A percentile compares a stretch with the other conserved stretches of the same genome.
Evolutionary conservation across 805 yeast genomes (phyloP).

Genomic region (Barnettozyma siamensis): DNA sequence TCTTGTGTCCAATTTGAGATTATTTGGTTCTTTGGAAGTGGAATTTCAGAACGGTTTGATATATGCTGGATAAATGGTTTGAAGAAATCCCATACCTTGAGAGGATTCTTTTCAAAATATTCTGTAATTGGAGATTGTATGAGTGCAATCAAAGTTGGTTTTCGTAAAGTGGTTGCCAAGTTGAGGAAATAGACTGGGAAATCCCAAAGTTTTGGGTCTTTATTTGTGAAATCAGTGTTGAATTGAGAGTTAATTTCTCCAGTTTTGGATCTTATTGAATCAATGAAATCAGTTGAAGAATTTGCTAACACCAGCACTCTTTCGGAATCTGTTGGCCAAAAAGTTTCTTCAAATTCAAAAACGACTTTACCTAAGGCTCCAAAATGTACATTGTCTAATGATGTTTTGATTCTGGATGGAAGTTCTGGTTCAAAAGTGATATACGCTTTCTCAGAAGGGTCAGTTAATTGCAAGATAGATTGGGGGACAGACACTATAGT

Average conservation of each 20-base stretch:
- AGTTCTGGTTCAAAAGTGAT: constrained; percentile 53
- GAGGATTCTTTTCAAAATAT: constrained; percentile 44
- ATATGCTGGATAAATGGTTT: constrained; percentile 34
- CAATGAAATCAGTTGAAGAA: constrained; percentile 23
- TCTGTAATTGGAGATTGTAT: constrained; percentile 72
- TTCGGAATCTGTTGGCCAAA: constrained; percentile 56
- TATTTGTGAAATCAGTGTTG: not conserved
- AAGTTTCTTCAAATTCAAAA: constrained; percentile 55
- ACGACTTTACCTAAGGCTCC: constrained; percentile 72
- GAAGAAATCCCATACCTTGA: constrained; percentile 50
- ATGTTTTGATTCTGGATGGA: constrained; percentile 37
- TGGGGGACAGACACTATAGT: constrained; percentile 74
- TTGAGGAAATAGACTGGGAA: constrained; percentile 62
- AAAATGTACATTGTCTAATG: constrained; percentile 46
- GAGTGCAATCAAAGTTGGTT: constrained; percentile 55
- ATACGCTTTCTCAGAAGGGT: constrained; percentile 32
- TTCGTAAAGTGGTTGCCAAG: constrained; percentile 40
- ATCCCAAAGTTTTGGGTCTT: constrained; percentile 41
- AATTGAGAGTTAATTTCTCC: not conserved
- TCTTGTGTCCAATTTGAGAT: constrained; percentile 76
- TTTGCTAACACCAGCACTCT: constrained; percentile 42
- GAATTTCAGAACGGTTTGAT: constrained; percentile 20
- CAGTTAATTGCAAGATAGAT: constrained; percentile 49
- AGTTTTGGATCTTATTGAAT: constrained; percentile 9
- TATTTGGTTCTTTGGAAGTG: constrained; percentile 36